phyloP scores from a whole-genome alignment of 2,329 filamentous ascomycete species.

The Talaromyces piceae region DNA sequence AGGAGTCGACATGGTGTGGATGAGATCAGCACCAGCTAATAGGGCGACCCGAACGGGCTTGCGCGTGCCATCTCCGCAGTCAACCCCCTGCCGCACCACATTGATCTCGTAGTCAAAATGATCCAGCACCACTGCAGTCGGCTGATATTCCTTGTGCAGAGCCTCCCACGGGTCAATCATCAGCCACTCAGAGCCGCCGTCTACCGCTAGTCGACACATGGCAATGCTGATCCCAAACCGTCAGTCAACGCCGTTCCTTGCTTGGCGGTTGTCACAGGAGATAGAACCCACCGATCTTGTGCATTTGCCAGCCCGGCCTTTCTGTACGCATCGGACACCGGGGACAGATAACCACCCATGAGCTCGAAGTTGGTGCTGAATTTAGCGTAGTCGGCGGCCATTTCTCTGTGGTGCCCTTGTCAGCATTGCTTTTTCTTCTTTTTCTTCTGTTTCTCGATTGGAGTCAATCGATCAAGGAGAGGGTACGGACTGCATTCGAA shows the following conservation, averaged over 20 bases:
- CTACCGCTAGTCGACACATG: slow-evolving; percentile 78
- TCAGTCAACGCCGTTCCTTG: neutral
- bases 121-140: slow-evolving; percentile 81
- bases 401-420: slow-evolving; percentile 65
- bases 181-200: slow-evolving; percentile 65
- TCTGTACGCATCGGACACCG: slow-evolving; percentile 69
- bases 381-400: slow-evolving; percentile 72
- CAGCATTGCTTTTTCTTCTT: too few species aligned
- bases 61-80: slow-evolving; percentile 56
- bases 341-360: slow-evolving; percentile 74
- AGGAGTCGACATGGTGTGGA: slow-evolving; percentile 62
- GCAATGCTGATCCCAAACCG: slow-evolving; percentile 47
- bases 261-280: neutral
- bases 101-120: slow-evolving; percentile 92
- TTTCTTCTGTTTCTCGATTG: neutral
- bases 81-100: slow-evolving; percentile 64
- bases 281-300: slow-evolving; percentile 50
- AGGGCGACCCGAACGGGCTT: slow-evolving; percentile 69
- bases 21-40: slow-evolving; percentile 69
- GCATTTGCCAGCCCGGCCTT: slow-evolving; percentile 71
- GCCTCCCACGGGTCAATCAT: slow-evolving; percentile 89
- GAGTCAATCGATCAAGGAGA: slow-evolving; percentile 7
- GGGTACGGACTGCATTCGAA: slow-evolving; percentile 14
- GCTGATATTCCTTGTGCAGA: slow-evolving; percentile 74
- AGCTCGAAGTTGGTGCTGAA: slow-evolving; percentile 75